Base-by-base conservation (phyloP, 495 filamentous ascomycete genomes). In the Letharia columbiana region DNA sequence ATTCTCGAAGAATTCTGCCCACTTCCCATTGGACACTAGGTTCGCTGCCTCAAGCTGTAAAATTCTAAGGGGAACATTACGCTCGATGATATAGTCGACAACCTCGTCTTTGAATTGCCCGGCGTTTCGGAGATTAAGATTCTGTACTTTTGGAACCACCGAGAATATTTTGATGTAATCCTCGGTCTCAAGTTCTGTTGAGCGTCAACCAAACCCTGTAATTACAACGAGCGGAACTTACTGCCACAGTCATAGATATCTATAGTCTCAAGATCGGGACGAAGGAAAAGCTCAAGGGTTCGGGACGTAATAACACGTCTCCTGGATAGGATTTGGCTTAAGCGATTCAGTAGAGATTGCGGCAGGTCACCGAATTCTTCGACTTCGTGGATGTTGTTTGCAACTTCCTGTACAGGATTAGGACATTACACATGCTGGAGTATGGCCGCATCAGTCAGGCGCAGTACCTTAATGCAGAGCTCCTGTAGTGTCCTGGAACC, bases 331-430 rank as follows among this genome's bases (percentile, higher is more conserved):
- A 92, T 90, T 63, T 90, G 84, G 45, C 90, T 88, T 39, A 96
- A 83, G 49, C 87, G 87, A 73, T 91, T 84, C 56, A 95, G 78
- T 37, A 91, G 75, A 2, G 75, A 65, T 17, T 80, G 77, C 10
- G 91, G 89, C 31, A 96, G 75, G 67, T 93, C 91, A 12, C 91
- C 91, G 62, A 96, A 84, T 66, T 91, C 89, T 64, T 96, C 90
- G 33, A 94, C 84, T 28, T 93, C 83, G 40, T 88, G 79, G 39
- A 95, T 89, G 66, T 95, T 90, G 62, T 88, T 86, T 0, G 90
- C 91, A 47, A 96, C 81, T 74, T 88, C 91, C 82, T 83, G 47
- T 2, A 18, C 9, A 20, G 56, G n/a, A 35, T 70, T 64, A 70
- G 68, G 39, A 13, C 5, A 0, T 65, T 31, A 66, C 54, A 2